Conservation (phyloP, 2,329 filamentous ascomycete species). For the Penicillium olsonii region DNA sequence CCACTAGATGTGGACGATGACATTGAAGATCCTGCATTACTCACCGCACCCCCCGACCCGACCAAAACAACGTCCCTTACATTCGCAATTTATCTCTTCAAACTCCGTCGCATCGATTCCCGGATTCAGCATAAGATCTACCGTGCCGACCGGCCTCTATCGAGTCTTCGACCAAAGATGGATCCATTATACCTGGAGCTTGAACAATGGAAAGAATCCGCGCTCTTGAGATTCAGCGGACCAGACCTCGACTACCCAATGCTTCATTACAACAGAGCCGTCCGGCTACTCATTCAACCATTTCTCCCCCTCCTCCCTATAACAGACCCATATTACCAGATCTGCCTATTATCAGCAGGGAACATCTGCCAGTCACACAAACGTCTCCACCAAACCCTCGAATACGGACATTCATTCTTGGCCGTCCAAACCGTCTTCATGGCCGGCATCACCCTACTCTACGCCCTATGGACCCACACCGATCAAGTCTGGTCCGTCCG, state of each 20-base stretch:
- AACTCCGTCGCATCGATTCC: slow-evolving; percentile 51
- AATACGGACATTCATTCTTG: slow-evolving; percentile 43
- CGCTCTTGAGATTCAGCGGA: slow-evolving; percentile 35
- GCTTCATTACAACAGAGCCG: slow-evolving; percentile 53
- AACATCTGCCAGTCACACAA: slow-evolving; percentile 43
- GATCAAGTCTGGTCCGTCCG: slow-evolving; percentile 51
- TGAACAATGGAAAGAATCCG: slow-evolving; percentile 49
- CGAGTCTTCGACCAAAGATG: slow-evolving; percentile 50
- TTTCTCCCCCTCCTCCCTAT: slow-evolving; percentile 51
- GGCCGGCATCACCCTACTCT: slow-evolving; percentile 40
- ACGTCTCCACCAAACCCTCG: slow-evolving; percentile 39
- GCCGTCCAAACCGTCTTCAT: slow-evolving; percentile 44
- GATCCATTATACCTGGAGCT: slow-evolving; percentile 48
- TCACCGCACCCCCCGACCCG: slow-evolving; percentile 31
- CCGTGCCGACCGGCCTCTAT: slow-evolving; percentile 49
- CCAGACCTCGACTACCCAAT: slow-evolving; percentile 50
- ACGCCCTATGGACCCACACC: slow-evolving; percentile 46
- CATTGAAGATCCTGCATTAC: slow-evolving; percentile 39
- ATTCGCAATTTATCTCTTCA: slow-evolving; percentile 47
- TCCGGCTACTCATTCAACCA: slow-evolving; percentile 54
- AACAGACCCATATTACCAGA: slow-evolving; percentile 50
- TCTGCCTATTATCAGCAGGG: slow-evolving; percentile 40
- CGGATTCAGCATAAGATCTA: slow-evolving; percentile 56
- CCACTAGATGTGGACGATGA: slow-evolving; percentile 49
- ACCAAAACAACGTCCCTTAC: slow-evolving; percentile 41